Conservation (phyloP, 1,284 basidiomycete species). For the Ceratorhiza oryzae-sativae region DNA sequence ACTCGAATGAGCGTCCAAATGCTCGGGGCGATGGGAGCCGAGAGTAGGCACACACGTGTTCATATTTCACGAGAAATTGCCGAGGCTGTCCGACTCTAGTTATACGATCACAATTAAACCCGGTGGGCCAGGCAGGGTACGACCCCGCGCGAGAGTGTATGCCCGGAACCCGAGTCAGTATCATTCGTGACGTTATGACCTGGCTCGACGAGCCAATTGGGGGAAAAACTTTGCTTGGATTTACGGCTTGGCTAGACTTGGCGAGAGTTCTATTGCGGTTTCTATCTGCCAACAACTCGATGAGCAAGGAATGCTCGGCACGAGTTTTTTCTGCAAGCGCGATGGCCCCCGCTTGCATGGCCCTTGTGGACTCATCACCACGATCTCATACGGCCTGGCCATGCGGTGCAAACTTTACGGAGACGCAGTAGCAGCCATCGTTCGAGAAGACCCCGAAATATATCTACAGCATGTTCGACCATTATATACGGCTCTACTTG, state of each 20-base stretch:
- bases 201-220: neutral
- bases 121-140: neutral
- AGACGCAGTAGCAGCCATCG: neutral
- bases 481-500: neutral
- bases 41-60: neutral
- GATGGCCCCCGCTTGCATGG: slow-evolving; percentile 18
- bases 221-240: slow-evolving; percentile 41
- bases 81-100: neutral
- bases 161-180: neutral
- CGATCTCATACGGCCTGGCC: slow-evolving; percentile 24
- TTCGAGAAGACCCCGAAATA: neutral
- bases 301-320: slow-evolving; percentile 44
- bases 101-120: neutral
- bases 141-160: neutral
- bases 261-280: slow-evolving; percentile 45
- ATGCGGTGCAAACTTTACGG: neutral
- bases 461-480: neutral
- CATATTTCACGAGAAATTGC: neutral
- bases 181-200: neutral
- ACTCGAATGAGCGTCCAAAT: neutral
- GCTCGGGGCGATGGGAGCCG: neutral
- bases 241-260: slow-evolving; percentile 45
- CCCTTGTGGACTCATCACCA: slow-evolving; percentile 16
- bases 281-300: slow-evolving; percentile 43
- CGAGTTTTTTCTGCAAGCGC: slow-evolving; percentile 49